These are phyloP conservation scores for Prunus mira DNA, from an alignment of 306 rosid genomes.

Conservation along the genomic window DNA sequence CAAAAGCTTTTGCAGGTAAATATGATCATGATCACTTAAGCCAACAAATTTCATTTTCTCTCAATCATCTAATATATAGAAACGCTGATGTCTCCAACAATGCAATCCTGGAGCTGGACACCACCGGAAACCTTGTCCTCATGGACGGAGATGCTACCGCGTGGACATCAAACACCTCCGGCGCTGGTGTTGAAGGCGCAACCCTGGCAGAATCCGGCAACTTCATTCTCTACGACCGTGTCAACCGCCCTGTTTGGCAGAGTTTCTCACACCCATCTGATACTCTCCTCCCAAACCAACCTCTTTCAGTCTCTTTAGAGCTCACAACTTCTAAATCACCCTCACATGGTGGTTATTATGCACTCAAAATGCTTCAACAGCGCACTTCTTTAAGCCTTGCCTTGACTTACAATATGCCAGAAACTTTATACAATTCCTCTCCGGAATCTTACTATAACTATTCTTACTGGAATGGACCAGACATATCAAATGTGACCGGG, in stretches of 20 bases:
- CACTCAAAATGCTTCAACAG: conserved; percentile 92
- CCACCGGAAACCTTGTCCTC: conserved; percentile 78
- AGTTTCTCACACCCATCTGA: conserved; percentile 90
- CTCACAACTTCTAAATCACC: conserved; percentile 65
- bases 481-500: conserved; percentile 80
- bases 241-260: conserved; percentile 65
- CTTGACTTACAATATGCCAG: conserved; percentile 69
- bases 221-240: conserved; percentile 52
- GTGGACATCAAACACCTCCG: conserved; percentile 82
- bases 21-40: too few relatives aligned
- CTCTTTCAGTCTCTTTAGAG: conserved; percentile 68
- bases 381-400: conserved; percentile 76
- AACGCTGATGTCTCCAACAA: conserved; percentile 59
- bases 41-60: conserved; percentile 45
- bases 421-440: conserved; percentile 32
- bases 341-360: conserved; percentile 71
- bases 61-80: conserved; percentile 55
- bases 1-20: conserved; percentile 52
- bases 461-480: conserved; percentile 89
- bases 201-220: conserved; percentile 76
- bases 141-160: conserved; percentile 44
- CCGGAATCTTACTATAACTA: conserved; percentile 60
- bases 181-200: conserved; percentile 47
- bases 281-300: conserved; percentile 89
- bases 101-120: conserved; percentile 74